phyloP scores from a whole-genome alignment of 805 yeast genomes.

The Saccharomycopsis sp. region DNA sequence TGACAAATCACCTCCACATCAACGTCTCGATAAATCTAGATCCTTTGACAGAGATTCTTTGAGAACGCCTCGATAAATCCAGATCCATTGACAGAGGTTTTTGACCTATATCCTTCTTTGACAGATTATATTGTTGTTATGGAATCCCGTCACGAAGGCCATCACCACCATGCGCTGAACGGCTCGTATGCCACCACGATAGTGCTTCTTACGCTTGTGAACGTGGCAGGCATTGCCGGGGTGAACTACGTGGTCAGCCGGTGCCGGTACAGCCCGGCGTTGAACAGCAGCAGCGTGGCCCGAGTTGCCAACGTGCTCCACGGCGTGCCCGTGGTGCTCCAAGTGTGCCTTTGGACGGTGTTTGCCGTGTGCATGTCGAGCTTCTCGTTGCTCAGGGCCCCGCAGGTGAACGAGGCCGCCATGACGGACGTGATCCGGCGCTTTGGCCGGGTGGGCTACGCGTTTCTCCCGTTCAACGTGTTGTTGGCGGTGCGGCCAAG shows the following conservation, averaged over 20 bases:
- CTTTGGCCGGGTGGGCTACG: conserved; percentile 52
- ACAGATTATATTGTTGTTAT: too few species aligned
- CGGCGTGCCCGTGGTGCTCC: conserved; percentile 22
- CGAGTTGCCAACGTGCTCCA: too few species aligned
- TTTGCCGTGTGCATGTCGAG: neutral
- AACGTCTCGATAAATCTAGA: too few species aligned
- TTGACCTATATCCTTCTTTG: too few species aligned
- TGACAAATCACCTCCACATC: too few species aligned
- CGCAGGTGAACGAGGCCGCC: conserved; percentile 27
- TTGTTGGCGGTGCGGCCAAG: conserved; percentile 49
- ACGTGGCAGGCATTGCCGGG: conserved; percentile 30
- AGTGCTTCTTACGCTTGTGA: conserved; percentile 34
- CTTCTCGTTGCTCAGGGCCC: neutral
- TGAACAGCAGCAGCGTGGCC: too few species aligned
- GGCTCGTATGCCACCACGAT: conserved; percentile 51
- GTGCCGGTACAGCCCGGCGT: neutral
- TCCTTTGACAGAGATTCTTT: too few species aligned
- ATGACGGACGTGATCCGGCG: conserved; percentile 40
- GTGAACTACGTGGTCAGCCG: conserved; percentile 25
- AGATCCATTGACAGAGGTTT: too few species aligned
- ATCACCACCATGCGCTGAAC: conserved; percentile 45
- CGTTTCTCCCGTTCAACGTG: conserved; percentile 49
- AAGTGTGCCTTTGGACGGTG: neutral
- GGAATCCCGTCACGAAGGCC: too few species aligned
- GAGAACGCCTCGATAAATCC: too few species aligned